Evolutionary conservation across 1,284 basidiomycete genomes (phyloP), one percentile per base, ranked within the genome.

Genomic region (Trametes polyzona): DNA sequence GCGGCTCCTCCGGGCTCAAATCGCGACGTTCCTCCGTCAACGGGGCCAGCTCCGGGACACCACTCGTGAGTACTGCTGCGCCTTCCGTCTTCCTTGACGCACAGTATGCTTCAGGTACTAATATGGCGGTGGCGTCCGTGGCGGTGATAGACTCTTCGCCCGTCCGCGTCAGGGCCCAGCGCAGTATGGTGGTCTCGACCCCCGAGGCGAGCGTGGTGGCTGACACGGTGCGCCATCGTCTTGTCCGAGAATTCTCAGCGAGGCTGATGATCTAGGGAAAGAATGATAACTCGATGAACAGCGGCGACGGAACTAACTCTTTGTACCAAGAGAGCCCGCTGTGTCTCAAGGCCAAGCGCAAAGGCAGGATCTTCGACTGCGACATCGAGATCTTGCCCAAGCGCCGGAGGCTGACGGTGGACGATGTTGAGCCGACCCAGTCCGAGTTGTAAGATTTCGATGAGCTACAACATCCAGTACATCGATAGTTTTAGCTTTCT

Each of bases 311-410:
- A 36, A 52, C 56, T 37, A 19, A 35, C 2, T 61, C 61, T 21
- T 30, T 55, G 23, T 19, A 47, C 30, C n/a, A 52, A 10, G 66
- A 62, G 11, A 63, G 64, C 29, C 65, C 65, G 7, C 51, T 69
- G 23, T 62, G 62, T 19, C 49, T 59, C 27, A 55, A 61, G 29
- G 58, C 49, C 37, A 69, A 67, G 46, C 64, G 68, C 36, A 66
- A 63, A 35, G 61, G 61, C 11, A 48, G 60, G 17, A 33, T 66
- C 35, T 64, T 66, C 39, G 48, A 52, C 24, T 56, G 61, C 24
- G 58, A 64, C 29, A 27, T 53, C 11, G 39, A 54, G 27, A 33
- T 61, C 24, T 44, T 48, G 3, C 32, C 26, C 32, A 52, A 52
- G 46, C 55, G 50, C 40, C 44, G 46, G 27, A n/a, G 50, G 44